Evolutionary conservation across 768 basidiomycete genomes (phyloP).

Genomic region (Phlebiopsis flavidoalba): DNA sequence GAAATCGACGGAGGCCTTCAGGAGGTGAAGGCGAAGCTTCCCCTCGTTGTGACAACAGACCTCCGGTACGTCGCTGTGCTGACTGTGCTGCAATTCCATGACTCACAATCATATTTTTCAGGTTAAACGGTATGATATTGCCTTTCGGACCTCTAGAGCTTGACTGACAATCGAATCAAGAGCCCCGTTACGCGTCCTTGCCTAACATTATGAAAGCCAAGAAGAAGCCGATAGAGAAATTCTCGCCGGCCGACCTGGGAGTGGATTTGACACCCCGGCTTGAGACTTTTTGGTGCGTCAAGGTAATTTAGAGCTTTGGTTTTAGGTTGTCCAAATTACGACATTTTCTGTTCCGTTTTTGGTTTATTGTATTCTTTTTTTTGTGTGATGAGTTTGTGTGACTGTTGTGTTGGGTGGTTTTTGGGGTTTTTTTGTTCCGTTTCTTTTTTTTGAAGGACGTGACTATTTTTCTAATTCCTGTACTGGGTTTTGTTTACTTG

Average conservation of each 20-base stretch:
- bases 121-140: slow-evolving; percentile 60
- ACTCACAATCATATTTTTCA: slow-evolving; percentile 21
- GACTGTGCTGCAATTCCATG: neutral
- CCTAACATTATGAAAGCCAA: slow-evolving; percentile 99
- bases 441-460: too few species aligned
- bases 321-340: too few species aligned
- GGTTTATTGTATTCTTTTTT: too few species aligned
- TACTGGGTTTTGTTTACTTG: too few species aligned
- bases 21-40: slow-evolving; percentile 73
- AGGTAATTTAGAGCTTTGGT: too few species aligned
- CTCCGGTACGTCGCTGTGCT: slow-evolving; percentile 54
- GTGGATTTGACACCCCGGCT: slow-evolving; percentile 80
- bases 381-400: too few species aligned
- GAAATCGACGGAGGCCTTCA: slow-evolving; percentile 96
- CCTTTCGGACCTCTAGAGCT: neutral
- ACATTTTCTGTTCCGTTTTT: too few species aligned
- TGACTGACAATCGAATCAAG: slow-evolving; percentile 31
- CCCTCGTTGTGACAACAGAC: slow-evolving; percentile 89
- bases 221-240: slow-evolving; percentile 91
- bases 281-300: slow-evolving; percentile 83
- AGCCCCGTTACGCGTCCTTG: slow-evolving; percentile 95
- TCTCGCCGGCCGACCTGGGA: slow-evolving; percentile 73
- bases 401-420: too few species aligned
- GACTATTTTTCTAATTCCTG: too few species aligned
- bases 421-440: too few species aligned